Conservation (phyloP, 2,329 filamentous ascomycete species). For the Chaetomium strumarium region DNA sequence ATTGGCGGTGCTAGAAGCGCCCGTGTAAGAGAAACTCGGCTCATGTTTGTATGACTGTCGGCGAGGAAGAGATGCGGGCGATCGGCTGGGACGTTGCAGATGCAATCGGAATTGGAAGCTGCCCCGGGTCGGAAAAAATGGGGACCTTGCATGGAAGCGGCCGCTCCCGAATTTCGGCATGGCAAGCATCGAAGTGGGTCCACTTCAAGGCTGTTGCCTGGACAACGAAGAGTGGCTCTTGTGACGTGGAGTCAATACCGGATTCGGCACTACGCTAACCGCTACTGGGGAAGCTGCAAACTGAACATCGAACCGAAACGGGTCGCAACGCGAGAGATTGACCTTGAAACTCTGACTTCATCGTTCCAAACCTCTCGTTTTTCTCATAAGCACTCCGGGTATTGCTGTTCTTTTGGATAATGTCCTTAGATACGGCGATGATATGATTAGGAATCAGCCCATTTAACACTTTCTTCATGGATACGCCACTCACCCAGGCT, state of each 20-base stretch:
- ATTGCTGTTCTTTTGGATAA: slow-evolving; percentile 25
- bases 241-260: slow-evolving; percentile 12
- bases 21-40: slow-evolving; percentile 2
- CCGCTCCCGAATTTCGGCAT: neutral
- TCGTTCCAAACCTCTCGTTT: slow-evolving; percentile 12
- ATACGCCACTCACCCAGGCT: slow-evolving; percentile 35
- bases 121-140: no score
- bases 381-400: neutral
- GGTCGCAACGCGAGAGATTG: slow-evolving; percentile 4
- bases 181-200: neutral
- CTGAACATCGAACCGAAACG: slow-evolving; percentile 2
- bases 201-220: slow-evolving; percentile 14
- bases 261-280: slow-evolving; percentile 5
- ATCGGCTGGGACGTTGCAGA: slow-evolving; percentile 12
- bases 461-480: slow-evolving; percentile 32
- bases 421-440: slow-evolving; percentile 28
- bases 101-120: neutral
- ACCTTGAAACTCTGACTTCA: slow-evolving; percentile 1
- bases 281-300: neutral
- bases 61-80: slow-evolving; percentile 2
- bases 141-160: neutral
- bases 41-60: slow-evolving; percentile 7
- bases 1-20: slow-evolving; percentile 3
- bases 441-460: slow-evolving; percentile 31
- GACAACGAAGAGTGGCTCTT: slow-evolving; percentile 20